phyloP scores from a whole-genome alignment of 2,329 filamentous ascomycete species.

The Didymella segeticola region DNA sequence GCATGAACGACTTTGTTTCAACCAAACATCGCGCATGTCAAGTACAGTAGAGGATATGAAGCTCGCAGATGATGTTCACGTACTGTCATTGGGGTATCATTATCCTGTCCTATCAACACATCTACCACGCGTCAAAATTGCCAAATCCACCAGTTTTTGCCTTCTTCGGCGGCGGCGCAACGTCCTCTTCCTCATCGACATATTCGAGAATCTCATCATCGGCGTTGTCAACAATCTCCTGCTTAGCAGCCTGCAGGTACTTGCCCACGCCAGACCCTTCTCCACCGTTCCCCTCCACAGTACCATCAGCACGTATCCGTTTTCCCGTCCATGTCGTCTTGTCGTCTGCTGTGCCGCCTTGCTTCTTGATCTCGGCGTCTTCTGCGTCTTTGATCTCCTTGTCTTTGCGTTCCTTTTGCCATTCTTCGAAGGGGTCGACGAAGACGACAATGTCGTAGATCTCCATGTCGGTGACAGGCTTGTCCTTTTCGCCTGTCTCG shows the following conservation, averaged over 20 bases:
- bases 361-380: conserved; percentile 66
- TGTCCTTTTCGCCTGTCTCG: conserved; percentile 75
- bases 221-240: conserved; percentile 36
- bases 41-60: too few relatives aligned
- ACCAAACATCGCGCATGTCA: conserved; percentile 15
- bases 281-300: conserved; percentile 60
- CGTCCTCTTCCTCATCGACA: conserved; percentile 68
- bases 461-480: conserved; percentile 77
- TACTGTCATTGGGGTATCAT: conserved; percentile 24
- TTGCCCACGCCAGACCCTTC: conserved; percentile 72
- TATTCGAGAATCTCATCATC: conserved; percentile 68
- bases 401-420: conserved; percentile 68
- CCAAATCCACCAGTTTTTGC: conserved; percentile 80
- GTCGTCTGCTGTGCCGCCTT: conserved; percentile 84
- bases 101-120: neutral
- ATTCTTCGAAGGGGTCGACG: conserved; percentile 95
- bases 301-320: conserved; percentile 74
- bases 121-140: conserved; percentile 89
- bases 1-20: conserved; percentile 22
- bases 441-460: conserved; percentile 87
- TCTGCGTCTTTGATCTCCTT: conserved; percentile 67
- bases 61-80: too few relatives aligned
- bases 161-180: conserved; percentile 79
- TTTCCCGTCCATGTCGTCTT: conserved; percentile 96
- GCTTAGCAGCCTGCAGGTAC: conserved; percentile 73